Evolutionary conservation across 495 filamentous ascomycete species (phyloP), one percentile per base, ranked within the genome.

Genomic region (Terfezia claveryi): DNA sequence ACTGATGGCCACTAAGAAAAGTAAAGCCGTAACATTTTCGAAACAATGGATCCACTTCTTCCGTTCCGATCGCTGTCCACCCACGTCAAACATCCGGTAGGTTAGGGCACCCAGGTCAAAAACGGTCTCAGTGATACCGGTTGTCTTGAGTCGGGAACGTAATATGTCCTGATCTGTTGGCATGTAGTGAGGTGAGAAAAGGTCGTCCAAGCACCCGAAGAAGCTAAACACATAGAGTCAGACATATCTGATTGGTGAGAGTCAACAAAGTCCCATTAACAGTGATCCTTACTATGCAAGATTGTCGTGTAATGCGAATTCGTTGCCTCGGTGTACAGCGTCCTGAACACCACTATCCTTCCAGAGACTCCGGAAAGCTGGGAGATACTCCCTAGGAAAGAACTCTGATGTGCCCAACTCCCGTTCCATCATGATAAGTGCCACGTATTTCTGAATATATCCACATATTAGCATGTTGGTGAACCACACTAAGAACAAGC

Each of bases 1-100:
- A 56, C 87, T 94, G 59, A 98, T 81, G 37, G 91, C 91, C 52
- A 94, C 91, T 64, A 98, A 77, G 70, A 98, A 98, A 50, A 98
- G 74, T 38, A 98, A 73, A 65, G 82, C 83, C 55, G 86, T 88
- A 58, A 98, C 91, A 62, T 93, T 93, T 64, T 98, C 91, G 67
- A 98, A 98, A 70, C 91, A 95, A 66, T 98, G 91, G 60, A 98
- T 95, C 91, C 91, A 98, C 70, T 98, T 98, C 76, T 98, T 98
- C 53, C 91, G 82, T 62, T 98, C 91, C 23, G 92, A 96, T 60
- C 91, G 74, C 68, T 98, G 91, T 53, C 91, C 91, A 62, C 91
- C 91, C 56, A 98, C 91, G 64, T 98, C 91, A 72, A 96, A 95
- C 91, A 98, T 98, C 53, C 87, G 80, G 68, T 95, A 98, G 59